These are phyloP conservation scores for Camellia oleifera DNA, from an alignment of 179 eudicot genomes.

Conservation along the genomic window DNA sequence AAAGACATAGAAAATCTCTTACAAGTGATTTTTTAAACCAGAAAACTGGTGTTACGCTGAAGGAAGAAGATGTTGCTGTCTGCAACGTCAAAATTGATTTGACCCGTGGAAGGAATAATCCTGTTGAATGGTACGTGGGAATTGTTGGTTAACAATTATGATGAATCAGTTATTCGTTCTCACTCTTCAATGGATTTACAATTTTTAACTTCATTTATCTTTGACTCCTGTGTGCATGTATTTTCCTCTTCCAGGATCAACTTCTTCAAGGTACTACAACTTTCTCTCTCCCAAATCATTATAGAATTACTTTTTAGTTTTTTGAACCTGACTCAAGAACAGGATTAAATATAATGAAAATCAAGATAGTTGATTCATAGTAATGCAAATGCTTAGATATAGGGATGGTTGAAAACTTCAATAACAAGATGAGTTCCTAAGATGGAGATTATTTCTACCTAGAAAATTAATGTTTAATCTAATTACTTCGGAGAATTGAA, in stretches of 20 bases:
- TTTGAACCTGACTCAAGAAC: background rate
- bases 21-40: conserved; percentile 20
- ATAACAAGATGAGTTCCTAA: background rate
- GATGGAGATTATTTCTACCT: background rate
- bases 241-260: conserved; percentile 45
- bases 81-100: conserved; percentile 68
- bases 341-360: background rate
- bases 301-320: background rate
- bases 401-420: conserved; percentile 8
- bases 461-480: background rate
- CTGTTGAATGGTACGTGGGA: conserved; percentile 48
- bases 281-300: background rate
- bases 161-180: background rate
- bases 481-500: background rate
- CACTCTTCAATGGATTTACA: background rate
- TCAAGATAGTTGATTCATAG: background rate
- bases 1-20: background rate
- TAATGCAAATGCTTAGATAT: background rate
- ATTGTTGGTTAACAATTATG: background rate
- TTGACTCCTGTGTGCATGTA: conserved; percentile 20
- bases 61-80: conserved; percentile 68
- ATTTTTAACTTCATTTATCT: background rate
- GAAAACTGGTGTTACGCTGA: conserved; percentile 51
- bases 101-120: conserved; percentile 60
- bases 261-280: conserved; percentile 56